Base-by-base conservation (phyloP, 352 stramenopile species). In the Phytophthora citrophthora region DNA sequence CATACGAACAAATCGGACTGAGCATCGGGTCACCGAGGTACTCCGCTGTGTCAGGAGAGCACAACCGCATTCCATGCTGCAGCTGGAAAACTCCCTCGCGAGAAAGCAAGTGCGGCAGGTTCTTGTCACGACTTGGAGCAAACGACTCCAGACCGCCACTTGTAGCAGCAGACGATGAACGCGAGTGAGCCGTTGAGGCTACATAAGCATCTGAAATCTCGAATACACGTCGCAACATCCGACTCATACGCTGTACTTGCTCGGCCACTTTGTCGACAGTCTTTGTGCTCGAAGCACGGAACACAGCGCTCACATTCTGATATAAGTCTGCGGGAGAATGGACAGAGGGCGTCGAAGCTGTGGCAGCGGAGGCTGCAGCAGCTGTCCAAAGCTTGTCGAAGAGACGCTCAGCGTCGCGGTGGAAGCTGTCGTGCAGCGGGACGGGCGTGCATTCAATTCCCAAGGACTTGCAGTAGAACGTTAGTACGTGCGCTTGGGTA, bases 131-230 rank as follows among this genome's bases (percentile, higher is more conserved):
- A 40, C 74, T 90, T 9, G 85, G 85, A 15, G 81, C 81, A 34
- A 90, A 76, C 6, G 83, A 87, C 51, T 89, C 75, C n/a, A 83
- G 54, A 23, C 61, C 64, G 5, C 51, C 45, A 16, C 63, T 43
- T 5, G 61, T 65, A 43, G 63, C 59, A 45, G 50, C 39, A 53
- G 68, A 64, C 1, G 71, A 76, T 34, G 76, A 83, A 2, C 76
- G 77, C 18, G 81, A 81, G 67, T 91, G 81, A 38, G 74, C 77
- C 15, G 86, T 89, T 27, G 86, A 93, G 1, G 88, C 78, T 32
- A 96, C 88, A 61, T 96, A 96, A 12, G 86, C 82, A 56, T 94
- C 84, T 49, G 88, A 93, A 41, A 96, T 96, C 53, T 93, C 84
- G 48, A 96, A 94, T 26, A 94, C 80, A 24, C 76, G 72, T 15